These are phyloP conservation scores for Plectosphaerella sp. DNA, from an alignment of 2,329 filamentous ascomycete species.

Conservation along the genomic window DNA sequence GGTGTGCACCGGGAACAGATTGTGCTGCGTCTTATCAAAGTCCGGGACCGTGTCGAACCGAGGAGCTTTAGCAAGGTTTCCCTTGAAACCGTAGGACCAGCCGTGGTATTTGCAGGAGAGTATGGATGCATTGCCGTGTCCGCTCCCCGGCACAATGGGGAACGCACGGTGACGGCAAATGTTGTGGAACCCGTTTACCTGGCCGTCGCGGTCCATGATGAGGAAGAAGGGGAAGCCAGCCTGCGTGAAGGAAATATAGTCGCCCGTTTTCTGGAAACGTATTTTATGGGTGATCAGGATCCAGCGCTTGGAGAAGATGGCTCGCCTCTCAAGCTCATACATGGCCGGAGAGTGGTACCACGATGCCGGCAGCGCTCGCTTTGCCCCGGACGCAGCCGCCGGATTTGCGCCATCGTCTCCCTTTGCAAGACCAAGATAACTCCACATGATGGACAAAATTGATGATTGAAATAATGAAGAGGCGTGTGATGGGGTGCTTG, in stretches of 20 bases:
- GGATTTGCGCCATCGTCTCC: not conserved
- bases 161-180: conserved; percentile 59
- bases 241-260: conserved; percentile 26
- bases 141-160: conserved; percentile 44
- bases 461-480: not conserved
- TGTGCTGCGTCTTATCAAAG: conserved; percentile 53
- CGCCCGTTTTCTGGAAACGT: conserved; percentile 26
- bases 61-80: conserved; percentile 56
- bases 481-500: too few species aligned
- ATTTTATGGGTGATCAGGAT: conserved; percentile 27
- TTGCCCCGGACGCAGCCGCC: not conserved
- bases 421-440: not conserved
- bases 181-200: conserved; percentile 58
- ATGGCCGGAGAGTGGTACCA: conserved; percentile 18
- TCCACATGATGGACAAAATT: not conserved
- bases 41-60: conserved; percentile 50
- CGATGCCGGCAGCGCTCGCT: conserved; percentile 33
- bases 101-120: conserved; percentile 59
- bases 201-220: conserved; percentile 41
- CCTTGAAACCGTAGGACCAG: conserved; percentile 56
- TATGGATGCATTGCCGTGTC: conserved; percentile 45
- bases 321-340: conserved; percentile 38
- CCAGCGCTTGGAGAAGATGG: conserved; percentile 37
- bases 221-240: conserved; percentile 37
- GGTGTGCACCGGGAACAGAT: conserved; percentile 50